Percentiles rank a stretch among this genome's conserved stretches.
Conservation (phyloP, 257 asterid species). For the Solanum arcanum region DNA sequence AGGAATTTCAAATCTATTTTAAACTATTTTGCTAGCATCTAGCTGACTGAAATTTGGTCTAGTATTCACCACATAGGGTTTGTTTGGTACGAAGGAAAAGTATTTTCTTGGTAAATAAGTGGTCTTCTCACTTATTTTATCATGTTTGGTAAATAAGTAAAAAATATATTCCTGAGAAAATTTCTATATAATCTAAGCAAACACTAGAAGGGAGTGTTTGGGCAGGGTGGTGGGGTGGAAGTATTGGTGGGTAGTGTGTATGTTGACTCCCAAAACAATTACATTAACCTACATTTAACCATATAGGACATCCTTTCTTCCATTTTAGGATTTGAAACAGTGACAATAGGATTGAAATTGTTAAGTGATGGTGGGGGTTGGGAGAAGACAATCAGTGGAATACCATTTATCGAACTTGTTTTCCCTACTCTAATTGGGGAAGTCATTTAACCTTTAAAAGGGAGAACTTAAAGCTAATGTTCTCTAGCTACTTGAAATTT, state of each 20-base stretch:
- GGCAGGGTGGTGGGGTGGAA: not conserved
- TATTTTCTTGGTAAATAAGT: not conserved
- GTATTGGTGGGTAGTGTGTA: not conserved
- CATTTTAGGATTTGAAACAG: not conserved
- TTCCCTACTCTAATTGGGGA: not conserved
- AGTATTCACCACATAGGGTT: not conserved
- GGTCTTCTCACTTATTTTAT: not conserved
- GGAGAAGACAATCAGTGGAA: not conserved
- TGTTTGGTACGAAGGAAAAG: not conserved
- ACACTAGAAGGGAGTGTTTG: not conserved
- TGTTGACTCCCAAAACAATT: not conserved
- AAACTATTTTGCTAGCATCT: not conserved
- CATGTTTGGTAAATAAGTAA: not conserved
- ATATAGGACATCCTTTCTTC: not conserved
- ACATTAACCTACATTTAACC: not conserved
- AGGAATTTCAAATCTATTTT: not conserved
- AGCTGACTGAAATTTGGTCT: not conserved
- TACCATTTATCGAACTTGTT: not conserved
- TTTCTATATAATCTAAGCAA: not conserved
- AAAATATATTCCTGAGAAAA: not conserved
- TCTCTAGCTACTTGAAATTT: not conserved
- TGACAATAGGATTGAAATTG: not conserved
- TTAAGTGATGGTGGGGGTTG: not conserved
- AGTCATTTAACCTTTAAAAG: not conserved
- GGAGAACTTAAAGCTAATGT: not conserved